Conservation (phyloP, 139 green algal genomes). For the Coelastrella sp. region DNA sequence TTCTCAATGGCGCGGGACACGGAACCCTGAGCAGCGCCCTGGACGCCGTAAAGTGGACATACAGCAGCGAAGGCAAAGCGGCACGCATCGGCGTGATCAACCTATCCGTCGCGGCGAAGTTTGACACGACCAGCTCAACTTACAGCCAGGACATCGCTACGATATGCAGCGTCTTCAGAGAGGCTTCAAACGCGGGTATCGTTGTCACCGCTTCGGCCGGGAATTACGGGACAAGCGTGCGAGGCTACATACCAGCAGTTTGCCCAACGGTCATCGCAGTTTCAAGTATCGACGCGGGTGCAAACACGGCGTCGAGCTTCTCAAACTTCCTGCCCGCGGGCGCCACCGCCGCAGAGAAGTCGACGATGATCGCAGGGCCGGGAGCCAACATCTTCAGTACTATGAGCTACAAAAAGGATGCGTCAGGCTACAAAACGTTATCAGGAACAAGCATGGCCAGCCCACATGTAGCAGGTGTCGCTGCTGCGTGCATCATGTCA, state of each 20-base stretch:
- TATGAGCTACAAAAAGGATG: background rate
- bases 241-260: background rate
- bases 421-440: background rate
- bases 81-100: conserved; percentile 18
- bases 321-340: background rate
- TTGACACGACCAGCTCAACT: background rate
- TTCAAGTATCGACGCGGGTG: background rate
- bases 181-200: background rate
- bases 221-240: background rate
- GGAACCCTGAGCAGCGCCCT: background rate
- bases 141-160: background rate
- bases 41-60: background rate
- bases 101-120: background rate
- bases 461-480: conserved; percentile 22
- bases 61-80: background rate
- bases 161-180: background rate
- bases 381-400: background rate
- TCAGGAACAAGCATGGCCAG: background rate
- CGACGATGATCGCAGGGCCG: background rate
- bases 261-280: conserved; percentile 22
- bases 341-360: background rate
- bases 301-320: background rate
- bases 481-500: conserved; percentile 22
- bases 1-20: background rate
- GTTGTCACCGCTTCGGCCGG: conserved; percentile 16